Conservation (phyloP, 2,329 filamentous ascomycete species). For the Fusarium sp. region DNA sequence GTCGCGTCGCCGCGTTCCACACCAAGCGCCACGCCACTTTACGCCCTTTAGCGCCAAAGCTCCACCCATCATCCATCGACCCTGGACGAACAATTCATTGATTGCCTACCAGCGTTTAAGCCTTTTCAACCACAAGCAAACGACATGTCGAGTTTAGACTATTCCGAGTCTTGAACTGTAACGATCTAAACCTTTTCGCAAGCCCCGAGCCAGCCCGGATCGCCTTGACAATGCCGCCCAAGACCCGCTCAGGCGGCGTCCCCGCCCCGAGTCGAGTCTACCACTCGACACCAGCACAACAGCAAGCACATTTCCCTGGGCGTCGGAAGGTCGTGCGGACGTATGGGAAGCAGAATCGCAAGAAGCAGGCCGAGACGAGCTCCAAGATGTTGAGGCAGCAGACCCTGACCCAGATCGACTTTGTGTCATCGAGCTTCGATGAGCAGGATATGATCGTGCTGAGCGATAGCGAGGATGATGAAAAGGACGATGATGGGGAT, state of each 20-base stretch:
- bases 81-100: constrained; percentile 9
- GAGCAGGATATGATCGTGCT: constrained; percentile 43
- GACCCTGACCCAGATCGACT: constrained; percentile 58
- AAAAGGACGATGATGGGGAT: constrained; percentile 30
- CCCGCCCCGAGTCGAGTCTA: constrained; percentile 53
- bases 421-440: constrained; percentile 52
- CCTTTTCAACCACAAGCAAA: neutral
- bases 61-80: constrained; percentile 35
- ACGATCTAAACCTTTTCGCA: neutral
- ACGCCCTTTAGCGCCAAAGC: constrained; percentile 17
- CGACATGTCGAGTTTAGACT: constrained; percentile 16
- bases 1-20: constrained; percentile 33
- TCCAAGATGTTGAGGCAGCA: constrained; percentile 50
- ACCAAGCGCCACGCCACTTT: constrained; percentile 32
- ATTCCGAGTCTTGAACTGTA: neutral
- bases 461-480: constrained; percentile 45
- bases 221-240: constrained; percentile 48
- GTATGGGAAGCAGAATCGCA: constrained; percentile 47
- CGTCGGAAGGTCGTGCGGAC: constrained; percentile 50
- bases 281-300: constrained; percentile 51
- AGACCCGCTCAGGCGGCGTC: constrained; percentile 53
- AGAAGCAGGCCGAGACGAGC: constrained; percentile 30
- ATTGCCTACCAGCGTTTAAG: constrained; percentile 5
- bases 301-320: constrained; percentile 54
- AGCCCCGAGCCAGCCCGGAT: neutral